Conservation (phyloP, 1,139 yeast species). For the Sugiyamaella castrensis region DNA sequence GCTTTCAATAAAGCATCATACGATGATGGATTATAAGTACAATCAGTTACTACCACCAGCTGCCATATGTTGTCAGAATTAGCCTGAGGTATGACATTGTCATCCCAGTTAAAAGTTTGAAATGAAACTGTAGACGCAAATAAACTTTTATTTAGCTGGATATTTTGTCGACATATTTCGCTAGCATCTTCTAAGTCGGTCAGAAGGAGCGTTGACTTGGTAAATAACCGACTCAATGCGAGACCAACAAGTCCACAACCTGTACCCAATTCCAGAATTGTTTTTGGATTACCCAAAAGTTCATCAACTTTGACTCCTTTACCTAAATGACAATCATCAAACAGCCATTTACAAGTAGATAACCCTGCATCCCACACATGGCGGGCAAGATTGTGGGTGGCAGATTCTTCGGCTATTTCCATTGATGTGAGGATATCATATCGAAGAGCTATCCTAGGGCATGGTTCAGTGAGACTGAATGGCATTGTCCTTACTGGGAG, state of each 20-base stretch:
- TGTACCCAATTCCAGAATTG: constrained; percentile 21
- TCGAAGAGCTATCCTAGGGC: constrained; percentile 6
- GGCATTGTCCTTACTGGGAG: constrained; percentile 5
- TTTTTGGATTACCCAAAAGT: constrained; percentile 3
- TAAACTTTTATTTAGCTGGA: constrained; percentile 6
- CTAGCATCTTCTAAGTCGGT: constrained; percentile 22
- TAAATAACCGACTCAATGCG: constrained; percentile 8
- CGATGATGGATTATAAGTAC: constrained; percentile 33
- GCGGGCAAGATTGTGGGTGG: constrained; percentile 20
- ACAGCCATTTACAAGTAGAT: constrained; percentile 12
- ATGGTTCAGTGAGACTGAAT: neutral
- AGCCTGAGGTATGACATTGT: neutral
- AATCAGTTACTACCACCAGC: constrained; percentile 33
- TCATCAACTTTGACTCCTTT: neutral
- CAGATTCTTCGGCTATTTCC: constrained; percentile 20
- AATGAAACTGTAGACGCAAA: too few species aligned
- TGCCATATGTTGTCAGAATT: neutral
- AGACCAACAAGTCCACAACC: constrained; percentile 25
- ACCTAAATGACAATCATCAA: neutral
- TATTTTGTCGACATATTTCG: constrained; percentile 20
- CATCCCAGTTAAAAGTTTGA: constrained; percentile 21
- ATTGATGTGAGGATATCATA: constrained; percentile 1
- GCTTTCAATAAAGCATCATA: constrained; percentile 29
- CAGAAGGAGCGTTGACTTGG: constrained; percentile 1
- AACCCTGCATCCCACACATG: constrained; percentile 26